These are phyloP conservation scores for Graphilbum ipis-grandicollis DNA, from an alignment of 2,329 filamentous ascomycete species.

Conservation along the genomic window DNA sequence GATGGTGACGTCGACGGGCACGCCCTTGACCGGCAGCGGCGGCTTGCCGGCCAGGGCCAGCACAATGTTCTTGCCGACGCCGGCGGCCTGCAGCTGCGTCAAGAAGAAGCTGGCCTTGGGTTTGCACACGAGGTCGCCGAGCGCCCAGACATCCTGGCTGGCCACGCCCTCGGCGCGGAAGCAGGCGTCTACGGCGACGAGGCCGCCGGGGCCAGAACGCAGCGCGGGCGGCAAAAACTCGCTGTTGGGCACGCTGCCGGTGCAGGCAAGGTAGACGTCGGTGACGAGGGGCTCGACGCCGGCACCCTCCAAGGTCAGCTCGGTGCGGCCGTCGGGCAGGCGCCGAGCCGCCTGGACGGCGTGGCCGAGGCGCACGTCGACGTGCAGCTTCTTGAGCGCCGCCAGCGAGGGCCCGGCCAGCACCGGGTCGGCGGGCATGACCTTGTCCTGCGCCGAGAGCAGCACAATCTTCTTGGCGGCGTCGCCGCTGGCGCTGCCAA, in stretches of 20 bases:
- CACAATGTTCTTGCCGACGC: conserved; percentile 36
- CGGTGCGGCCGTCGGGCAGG: conserved; percentile 25
- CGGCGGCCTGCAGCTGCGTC: conserved; percentile 33
- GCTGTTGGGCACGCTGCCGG: conserved; percentile 36
- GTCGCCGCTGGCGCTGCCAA: conserved; percentile 12
- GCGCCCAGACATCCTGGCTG: conserved; percentile 28
- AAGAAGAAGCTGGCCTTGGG: conserved; percentile 26
- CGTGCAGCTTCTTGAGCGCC: conserved; percentile 35
- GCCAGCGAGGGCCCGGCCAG: conserved; percentile 20
- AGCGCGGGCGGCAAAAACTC: conserved; percentile 28
- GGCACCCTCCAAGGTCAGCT: conserved; percentile 25
- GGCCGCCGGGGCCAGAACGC: conserved; percentile 18
- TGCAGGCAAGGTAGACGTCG: conserved; percentile 33
- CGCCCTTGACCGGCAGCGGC: conserved; percentile 25
- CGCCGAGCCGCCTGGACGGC: conserved; percentile 20
- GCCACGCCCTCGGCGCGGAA: conserved; percentile 26
- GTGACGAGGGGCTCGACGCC: conserved; percentile 30
- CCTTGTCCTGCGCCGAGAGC: conserved; percentile 23
- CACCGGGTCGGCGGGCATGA: conserved; percentile 27
- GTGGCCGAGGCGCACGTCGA: conserved; percentile 26
- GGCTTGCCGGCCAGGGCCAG: conserved; percentile 25
- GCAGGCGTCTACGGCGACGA: conserved; percentile 32
- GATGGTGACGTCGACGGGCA: conserved; percentile 30
- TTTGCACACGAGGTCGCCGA: conserved; percentile 33
- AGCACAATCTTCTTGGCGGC: conserved; percentile 25